Conservation (phyloP, 352 stramenopile species). For the Lagenidium giganteum region DNA sequence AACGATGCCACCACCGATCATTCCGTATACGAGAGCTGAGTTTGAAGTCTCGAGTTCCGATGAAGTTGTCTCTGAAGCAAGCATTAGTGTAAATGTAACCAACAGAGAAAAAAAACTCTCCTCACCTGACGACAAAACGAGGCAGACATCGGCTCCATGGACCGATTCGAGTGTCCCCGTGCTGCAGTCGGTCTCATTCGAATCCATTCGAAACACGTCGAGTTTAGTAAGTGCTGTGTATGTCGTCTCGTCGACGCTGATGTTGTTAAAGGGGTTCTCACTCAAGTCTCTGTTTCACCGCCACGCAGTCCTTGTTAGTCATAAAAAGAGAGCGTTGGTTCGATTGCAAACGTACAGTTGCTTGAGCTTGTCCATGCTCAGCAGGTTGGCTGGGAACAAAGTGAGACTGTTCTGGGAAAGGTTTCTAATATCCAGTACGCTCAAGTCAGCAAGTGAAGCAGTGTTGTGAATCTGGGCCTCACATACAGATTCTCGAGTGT, state of each 20-base stretch:
- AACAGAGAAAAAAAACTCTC: too few relatives aligned
- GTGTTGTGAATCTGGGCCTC: background rate
- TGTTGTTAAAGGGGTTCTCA: background rate
- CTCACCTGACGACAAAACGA: too few relatives aligned
- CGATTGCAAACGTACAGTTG: background rate
- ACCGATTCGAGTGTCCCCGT: background rate
- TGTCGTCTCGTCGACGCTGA: background rate
- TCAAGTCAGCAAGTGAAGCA: constrained; percentile 1
- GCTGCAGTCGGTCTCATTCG: too few relatives aligned
- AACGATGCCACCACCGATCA: background rate
- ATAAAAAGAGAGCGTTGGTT: background rate
- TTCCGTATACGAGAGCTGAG: background rate
- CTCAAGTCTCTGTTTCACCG: background rate
- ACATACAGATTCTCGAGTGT: constrained; percentile 27
- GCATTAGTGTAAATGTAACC: too few relatives aligned
- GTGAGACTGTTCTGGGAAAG: background rate
- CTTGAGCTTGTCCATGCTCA: background rate
- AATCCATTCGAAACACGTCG: background rate
- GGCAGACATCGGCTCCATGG: background rate
- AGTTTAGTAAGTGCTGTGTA: background rate
- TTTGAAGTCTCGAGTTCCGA: too few relatives aligned
- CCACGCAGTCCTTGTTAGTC: background rate
- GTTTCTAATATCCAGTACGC: background rate
- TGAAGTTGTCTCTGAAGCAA: too few relatives aligned
- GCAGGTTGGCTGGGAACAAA: background rate